A percentile compares a stretch with the other conserved stretches of the same genome.
These are phyloP conservation scores for Rhodotorula kratochvilovae DNA, from an alignment of 768 basidiomycete genomes.

Conservation along the genomic window DNA sequence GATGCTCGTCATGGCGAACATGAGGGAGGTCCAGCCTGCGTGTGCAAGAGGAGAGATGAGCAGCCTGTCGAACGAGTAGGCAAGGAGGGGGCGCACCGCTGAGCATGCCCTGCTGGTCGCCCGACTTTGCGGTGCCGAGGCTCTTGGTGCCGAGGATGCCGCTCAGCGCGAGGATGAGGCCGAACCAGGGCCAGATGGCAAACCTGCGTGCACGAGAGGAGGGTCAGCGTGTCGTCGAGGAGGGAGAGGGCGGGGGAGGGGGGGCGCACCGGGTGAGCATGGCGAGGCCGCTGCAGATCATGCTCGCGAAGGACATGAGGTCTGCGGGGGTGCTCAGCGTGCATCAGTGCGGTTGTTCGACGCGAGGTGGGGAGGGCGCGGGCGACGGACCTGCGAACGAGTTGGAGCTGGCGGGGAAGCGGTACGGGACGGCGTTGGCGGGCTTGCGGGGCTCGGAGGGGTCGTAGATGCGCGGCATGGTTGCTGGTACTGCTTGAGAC, in stretches of 20 bases:
- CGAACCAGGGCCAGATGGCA: slow-evolving; percentile 30
- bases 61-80: too few relatives aligned
- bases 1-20: slow-evolving; percentile 19
- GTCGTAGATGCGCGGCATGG: slow-evolving; percentile 21
- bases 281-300: slow-evolving; percentile 17
- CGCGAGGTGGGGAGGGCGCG: neutral
- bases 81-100: slow-evolving; percentile 8
- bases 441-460: slow-evolving; percentile 15
- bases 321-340: neutral
- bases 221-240: neutral
- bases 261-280: slow-evolving; percentile 20
- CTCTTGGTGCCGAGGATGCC: slow-evolving; percentile 6
- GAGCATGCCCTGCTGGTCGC: slow-evolving; percentile 7
- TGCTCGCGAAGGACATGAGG: slow-evolving; percentile 4
- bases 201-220: neutral
- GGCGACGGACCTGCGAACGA: slow-evolving; percentile 7
- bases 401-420: slow-evolving; percentile 1
- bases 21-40: slow-evolving; percentile 19
- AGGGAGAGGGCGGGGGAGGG: neutral
- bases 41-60: too few relatives aligned
- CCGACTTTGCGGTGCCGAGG: neutral
- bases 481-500: neutral
- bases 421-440: neutral
- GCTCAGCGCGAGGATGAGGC: slow-evolving; percentile 11
- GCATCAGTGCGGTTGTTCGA: neutral